Percentiles rank a stretch among this genome's conserved stretches.
Evolutionary conservation across 148 eudicot species (phyloP).

Genomic region (Rhododendron simsii): DNA sequence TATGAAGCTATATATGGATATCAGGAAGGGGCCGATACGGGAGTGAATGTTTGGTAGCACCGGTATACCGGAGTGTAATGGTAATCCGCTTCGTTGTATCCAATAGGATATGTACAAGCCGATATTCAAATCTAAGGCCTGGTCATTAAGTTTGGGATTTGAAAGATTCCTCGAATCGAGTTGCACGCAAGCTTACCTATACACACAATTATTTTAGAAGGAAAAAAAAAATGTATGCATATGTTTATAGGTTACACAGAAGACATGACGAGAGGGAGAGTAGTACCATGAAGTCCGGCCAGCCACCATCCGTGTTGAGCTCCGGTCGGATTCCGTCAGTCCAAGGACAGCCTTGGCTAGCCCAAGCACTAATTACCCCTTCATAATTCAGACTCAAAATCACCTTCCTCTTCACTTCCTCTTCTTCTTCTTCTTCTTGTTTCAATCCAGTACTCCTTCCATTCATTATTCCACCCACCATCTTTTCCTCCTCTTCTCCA

Average conservation of each 20-base stretch:
- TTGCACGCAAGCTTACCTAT: not conserved
- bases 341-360: conserved; percentile 60
- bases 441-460: conserved; percentile 4
- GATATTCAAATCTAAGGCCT: too few relatives aligned
- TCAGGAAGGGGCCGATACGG: too few relatives aligned
- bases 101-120: too few relatives aligned
- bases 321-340: conserved; percentile 65
- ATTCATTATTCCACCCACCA: not conserved
- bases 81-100: too few relatives aligned
- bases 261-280: not conserved
- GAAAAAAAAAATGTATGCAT: not conserved
- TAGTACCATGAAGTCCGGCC: conserved; percentile 67
- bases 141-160: not conserved
- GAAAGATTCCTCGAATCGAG: not conserved
- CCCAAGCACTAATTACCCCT: conserved; percentile 63
- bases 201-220: not conserved
- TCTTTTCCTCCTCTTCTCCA: conserved; percentile 23
- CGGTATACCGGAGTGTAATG: too few relatives aligned
- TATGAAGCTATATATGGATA: too few relatives aligned
- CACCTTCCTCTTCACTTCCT: conserved; percentile 26
- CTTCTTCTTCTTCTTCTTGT: not conserved
- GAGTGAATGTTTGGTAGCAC: too few relatives aligned
- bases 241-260: not conserved
- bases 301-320: conserved; percentile 38
- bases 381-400: conserved; percentile 59